Evolutionary conservation across 192 early-diverging fungal species (phyloP).

Genomic region (Coemansia sp.): DNA sequence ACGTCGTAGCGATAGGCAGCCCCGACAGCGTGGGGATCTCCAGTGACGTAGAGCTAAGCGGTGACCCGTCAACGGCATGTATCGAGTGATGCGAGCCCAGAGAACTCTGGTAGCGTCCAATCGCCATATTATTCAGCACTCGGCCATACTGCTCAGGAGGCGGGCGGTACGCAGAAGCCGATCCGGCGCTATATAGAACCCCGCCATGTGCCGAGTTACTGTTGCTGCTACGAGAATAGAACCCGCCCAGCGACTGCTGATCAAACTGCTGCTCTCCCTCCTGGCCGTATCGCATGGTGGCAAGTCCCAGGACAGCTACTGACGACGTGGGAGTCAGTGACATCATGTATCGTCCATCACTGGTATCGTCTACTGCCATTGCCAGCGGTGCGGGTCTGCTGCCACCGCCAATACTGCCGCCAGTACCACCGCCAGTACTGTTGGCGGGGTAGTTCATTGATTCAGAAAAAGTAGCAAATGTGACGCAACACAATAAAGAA

Average conservation of each 20-base stretch:
- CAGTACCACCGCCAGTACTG: background rate
- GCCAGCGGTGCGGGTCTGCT: background rate
- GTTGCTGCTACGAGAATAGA: background rate
- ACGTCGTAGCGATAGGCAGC: conserved; percentile 24
- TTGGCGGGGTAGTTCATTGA: conserved; percentile 3
- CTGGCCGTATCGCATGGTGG: conserved; percentile 39
- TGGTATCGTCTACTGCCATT: background rate
- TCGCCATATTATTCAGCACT: background rate
- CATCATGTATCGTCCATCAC: conserved; percentile 18
- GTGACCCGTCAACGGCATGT: background rate
- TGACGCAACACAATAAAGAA: too few relatives aligned
- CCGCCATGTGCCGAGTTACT: conserved; percentile 7
- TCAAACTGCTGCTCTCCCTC: background rate
- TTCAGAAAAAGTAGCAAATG: background rate
- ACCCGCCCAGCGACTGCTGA: background rate
- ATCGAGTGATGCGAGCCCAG: conserved; percentile 13
- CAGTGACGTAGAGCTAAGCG: background rate
- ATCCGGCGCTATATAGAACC: background rate
- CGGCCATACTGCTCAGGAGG: background rate
- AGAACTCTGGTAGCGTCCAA: conserved; percentile 23
- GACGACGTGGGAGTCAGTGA: conserved; percentile 40
- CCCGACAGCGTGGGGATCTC: background rate
- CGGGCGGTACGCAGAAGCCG: background rate
- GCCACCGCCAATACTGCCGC: background rate
- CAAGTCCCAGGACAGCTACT: conserved; percentile 34